A percentile compares a stretch with the other conserved stretches of the same genome.
These are phyloP conservation scores for Fraxinus velutina DNA, from an alignment of 305 asterid genomes.

Conservation along the genomic window DNA sequence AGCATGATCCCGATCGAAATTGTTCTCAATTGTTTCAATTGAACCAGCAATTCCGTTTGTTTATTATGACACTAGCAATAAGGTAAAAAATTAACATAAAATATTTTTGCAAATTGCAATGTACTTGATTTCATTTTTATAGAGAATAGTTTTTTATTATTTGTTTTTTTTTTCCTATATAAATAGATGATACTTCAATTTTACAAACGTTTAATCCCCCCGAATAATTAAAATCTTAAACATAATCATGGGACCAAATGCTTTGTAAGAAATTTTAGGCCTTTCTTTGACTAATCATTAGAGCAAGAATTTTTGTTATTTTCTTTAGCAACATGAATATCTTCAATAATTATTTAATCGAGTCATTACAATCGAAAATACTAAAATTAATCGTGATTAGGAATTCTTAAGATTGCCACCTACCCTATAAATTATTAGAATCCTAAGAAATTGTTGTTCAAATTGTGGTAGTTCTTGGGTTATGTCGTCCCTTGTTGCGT, in stretches of 20 bases:
- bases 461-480: not conserved
- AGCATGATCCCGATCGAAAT: too few relatives aligned
- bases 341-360: not conserved
- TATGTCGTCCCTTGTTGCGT: not conserved
- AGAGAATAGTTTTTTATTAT: not conserved
- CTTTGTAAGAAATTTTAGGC: not conserved
- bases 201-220: not conserved
- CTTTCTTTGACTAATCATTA: not conserved
- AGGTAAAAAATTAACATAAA: too few relatives aligned
- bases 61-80: too few relatives aligned
- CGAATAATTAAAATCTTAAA: not conserved
- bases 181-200: not conserved
- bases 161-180: too few relatives aligned
- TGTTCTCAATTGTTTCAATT: too few relatives aligned
- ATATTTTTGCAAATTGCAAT: not conserved
- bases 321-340: not conserved
- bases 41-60: too few relatives aligned
- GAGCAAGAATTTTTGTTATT: not conserved
- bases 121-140: not conserved
- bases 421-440: not conserved
- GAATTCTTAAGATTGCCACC: not conserved
- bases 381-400: not conserved
- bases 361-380: not conserved
- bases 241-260: not conserved
- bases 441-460: not conserved